Base-by-base conservation (phyloP, 164 flowering plant genomes). In the Malania oleifera region DNA sequence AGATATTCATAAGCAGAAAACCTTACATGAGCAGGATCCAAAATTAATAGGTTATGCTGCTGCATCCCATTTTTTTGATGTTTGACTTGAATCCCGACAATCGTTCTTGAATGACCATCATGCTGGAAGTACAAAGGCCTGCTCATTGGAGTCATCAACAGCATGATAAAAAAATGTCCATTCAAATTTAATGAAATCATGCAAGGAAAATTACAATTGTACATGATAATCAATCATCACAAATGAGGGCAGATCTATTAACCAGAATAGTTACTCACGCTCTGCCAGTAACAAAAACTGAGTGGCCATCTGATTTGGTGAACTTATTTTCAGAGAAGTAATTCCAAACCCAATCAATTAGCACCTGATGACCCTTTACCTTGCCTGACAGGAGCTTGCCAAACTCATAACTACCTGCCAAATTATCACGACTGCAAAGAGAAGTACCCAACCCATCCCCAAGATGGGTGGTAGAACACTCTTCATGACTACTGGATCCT, bases 121-220 rank as follows among this genome's bases (percentile, higher is more conserved):
- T 91, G 96, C 68, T 89, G 96, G 63, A 91, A 91, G 70, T 86
- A 91, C 75, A 91, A 78, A 39, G 95, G 96, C 80, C 95, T 91
- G 83, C 57, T 61, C 57, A 48, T 48, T 20, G 57, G 44, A 54
- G n/a, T 37, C 28, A 40, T 20, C n/a, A n/a, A n/a, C n/a, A n/a
- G n/a, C n/a, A n/a, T n/a, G n/a, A n/a, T n/a, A n/a, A n/a, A n/a
- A n/a, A n/a, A n/a, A n/a, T n/a, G n/a, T n/a, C n/a, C n/a, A n/a
- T n/a, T n/a, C n/a, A n/a, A n/a, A n/a, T n/a, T n/a, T n/a, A n/a
- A n/a, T n/a, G n/a, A n/a, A n/a, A n/a, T n/a, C 12, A 14, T 17
- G 19, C 15, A 5, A 44, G 5, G 23, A 20, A 20, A 44, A 44
- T 44, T 44, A 17, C 15, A 14, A 5, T 44, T 44, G 7, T 44